Evolutionary conservation across 257 asterid genomes (phyloP).

Genomic region (Solanum tacnaense): DNA sequence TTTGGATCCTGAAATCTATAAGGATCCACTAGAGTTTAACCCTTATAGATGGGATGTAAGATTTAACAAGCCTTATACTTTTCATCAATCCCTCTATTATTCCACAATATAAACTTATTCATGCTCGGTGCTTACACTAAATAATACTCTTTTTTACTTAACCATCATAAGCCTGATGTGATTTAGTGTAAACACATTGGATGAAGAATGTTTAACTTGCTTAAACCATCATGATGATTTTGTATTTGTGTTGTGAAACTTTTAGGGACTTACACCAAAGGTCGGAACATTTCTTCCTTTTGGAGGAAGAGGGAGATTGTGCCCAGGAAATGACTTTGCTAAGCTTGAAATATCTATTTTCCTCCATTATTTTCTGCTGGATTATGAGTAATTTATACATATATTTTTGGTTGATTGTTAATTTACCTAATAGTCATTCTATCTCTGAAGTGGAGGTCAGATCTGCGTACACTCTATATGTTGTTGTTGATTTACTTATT

Average conservation of each 20-base stretch:
- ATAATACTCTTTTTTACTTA: not conserved
- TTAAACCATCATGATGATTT: not conserved
- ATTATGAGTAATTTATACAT: slow-evolving; percentile 41
- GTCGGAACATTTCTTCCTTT: slow-evolving; percentile 81
- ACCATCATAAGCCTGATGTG: no score
- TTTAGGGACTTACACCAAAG: slow-evolving; percentile 51
- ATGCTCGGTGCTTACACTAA: not conserved
- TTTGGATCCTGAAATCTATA: slow-evolving; percentile 51
- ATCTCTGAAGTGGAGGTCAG: no score
- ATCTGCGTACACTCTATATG: no score
- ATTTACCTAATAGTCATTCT: no score
- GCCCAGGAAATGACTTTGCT: slow-evolving; percentile 93
- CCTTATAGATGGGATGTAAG: slow-evolving; percentile 96
- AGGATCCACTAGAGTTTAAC: slow-evolving; percentile 57
- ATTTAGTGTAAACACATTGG: no score
- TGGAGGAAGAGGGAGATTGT: slow-evolving; percentile 77
- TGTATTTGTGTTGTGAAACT: not conserved
- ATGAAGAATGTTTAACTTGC: not conserved
- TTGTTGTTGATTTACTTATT: not conserved
- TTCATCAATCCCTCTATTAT: not conserved
- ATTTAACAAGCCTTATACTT: not conserved
- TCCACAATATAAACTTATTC: not conserved
- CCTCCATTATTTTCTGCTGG: slow-evolving; percentile 67
- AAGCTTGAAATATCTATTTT: slow-evolving; percentile 74
- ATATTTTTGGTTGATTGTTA: not conserved